Base-by-base conservation (phyloP, 768 basidiomycete species). In the Gelatoporia subvermispora region DNA sequence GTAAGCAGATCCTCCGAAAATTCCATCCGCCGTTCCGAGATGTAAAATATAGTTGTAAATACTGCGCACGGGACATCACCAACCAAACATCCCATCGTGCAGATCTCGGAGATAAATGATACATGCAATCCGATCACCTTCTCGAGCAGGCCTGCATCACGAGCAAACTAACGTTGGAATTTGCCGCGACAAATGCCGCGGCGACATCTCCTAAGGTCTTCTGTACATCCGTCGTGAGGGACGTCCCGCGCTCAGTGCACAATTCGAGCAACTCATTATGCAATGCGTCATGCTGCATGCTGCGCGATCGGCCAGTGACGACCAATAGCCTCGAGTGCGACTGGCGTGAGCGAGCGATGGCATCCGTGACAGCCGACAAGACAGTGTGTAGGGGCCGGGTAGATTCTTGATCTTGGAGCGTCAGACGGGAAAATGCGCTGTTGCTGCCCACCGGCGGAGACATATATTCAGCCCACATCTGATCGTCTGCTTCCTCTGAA, bases 401-500 rank as follows among this genome's bases (percentile, higher is more conserved):
- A 0, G 85, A 72, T 2, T 73, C 57, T 35, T 75, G 57, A 1
- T 73, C 72, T 18, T 54, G 62, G 71, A 94, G 94, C 1, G 68
- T 63, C 39, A 94, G 78, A 22, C 88, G 78, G 2, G 75, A 65
- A n/a, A 88, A 73, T 15, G 85, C 79, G 0, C 59, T 36, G 31
- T 72, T 56, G 4, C 53, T 59, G 8, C 35, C 67, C 57, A 39
- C 60, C 67, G 0, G 55, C 50, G 4, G 57, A 47, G 64, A 60
- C 1, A 82, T 72, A 57, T 81, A 88, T 36, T 76, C 77, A 1
- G 75, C 71, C 91, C 93, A 94, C 18, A 80, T 58, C 22, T 93
- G 55, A 58, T 83, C 81, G 63, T 97, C 94, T 1, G 91, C 91
- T 1, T 88, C 87, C 20, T 87, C 81, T 0, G 90, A 94, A 2